Base-by-base conservation (phyloP, 331 rosid genomes). In the Malus hybrid region DNA sequence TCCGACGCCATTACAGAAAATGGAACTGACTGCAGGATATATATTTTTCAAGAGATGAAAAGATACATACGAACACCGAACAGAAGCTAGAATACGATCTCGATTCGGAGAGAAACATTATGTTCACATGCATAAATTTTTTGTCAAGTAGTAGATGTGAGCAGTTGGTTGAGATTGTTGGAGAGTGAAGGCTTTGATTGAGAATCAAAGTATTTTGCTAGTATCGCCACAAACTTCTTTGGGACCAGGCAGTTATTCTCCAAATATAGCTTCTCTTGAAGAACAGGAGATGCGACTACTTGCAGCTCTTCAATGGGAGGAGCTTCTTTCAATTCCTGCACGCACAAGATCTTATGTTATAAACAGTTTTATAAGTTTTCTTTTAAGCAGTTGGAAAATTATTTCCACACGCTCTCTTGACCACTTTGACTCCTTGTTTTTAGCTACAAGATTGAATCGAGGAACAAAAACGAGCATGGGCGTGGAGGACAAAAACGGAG, bases 191-290 rank as follows among this genome's bases (percentile, higher is more conserved):
- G 67, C 22, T 24, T 67, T 18, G 80, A 55, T 56, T 39, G 46
- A 36, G 39, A 20, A 6, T 83, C 84, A 0, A 31, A 34, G 15
- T 76, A 31, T 71, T 86, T 78, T 6, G 84, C 76, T 54, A 93
- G 50, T 15, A 75, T 67, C 44, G 74, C 78, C 11, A 85, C 70
- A 33, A 85, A 76, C 44, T 86, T 80, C 76, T 78, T 75, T 4
- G 97, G 84, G 66, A 79, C 89, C 79, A 93, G 61, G 75, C 98
- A 91, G 73, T 60, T 85, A 42, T 87, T 92, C 75, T 87, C 88
- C 1, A 57, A 70, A 59, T 86, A 91, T 22, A 93, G 44, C 81
- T 87, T 90, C 89, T 88, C 96, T 79, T 90, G 93, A 56, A 93
- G 73, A 27, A 27, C 28, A 5, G 93, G 80, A 22, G 87, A 85